Conservation (phyloP, 2,329 filamentous ascomycete genomes). For the Calonectria pseudoreteaudii region DNA sequence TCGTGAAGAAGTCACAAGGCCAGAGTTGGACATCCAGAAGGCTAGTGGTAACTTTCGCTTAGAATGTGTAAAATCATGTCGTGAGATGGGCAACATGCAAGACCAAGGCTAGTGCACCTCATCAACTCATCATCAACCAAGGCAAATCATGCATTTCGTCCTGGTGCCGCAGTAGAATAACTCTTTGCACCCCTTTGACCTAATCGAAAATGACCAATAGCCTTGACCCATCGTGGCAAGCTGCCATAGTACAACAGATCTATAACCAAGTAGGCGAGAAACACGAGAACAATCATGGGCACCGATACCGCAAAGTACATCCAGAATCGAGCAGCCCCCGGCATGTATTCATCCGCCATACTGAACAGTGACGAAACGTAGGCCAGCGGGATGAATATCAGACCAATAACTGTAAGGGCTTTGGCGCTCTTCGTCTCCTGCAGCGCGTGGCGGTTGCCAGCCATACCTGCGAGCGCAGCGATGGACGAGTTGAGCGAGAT, state of each 20-base stretch:
- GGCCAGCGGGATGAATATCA: conserved; percentile 12
- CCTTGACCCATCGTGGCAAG: not conserved
- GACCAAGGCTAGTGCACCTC: no score
- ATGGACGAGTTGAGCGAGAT: not conserved
- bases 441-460: not conserved
- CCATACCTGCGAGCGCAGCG: not conserved
- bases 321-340: not conserved
- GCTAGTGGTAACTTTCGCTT: not conserved
- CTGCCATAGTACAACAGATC: not conserved
- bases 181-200: not conserved
- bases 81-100: not conserved
- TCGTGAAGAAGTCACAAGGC: not conserved
- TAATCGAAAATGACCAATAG: not conserved
- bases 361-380: not conserved
- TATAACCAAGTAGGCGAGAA: not conserved
- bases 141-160: not conserved
- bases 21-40: not conserved
- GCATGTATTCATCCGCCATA: conserved; percentile 10
- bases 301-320: conserved; percentile 10
- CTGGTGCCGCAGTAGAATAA: not conserved
- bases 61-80: not conserved
- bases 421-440: not conserved
- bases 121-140: not conserved
- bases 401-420: not conserved
- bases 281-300: not conserved